Conservation (phyloP, 495 filamentous ascomycete species). For the Penicillium argentinense region DNA sequence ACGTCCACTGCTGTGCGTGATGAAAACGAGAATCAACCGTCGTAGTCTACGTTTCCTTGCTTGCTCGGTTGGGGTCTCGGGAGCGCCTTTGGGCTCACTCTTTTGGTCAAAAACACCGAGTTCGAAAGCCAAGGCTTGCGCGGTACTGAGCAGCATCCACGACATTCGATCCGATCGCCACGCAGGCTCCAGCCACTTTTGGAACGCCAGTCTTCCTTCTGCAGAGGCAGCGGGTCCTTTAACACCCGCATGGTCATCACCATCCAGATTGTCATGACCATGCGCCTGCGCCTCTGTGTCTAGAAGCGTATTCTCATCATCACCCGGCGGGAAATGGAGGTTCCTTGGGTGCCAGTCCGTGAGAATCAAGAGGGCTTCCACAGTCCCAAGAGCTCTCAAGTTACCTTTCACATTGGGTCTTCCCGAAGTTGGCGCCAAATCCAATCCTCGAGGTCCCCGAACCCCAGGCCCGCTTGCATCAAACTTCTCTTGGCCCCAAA, state of each 20-base stretch:
- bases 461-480: conserved; percentile 83
- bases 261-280: conserved; percentile 33
- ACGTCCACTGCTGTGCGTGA: conserved; percentile 87
- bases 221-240: conserved; percentile 50
- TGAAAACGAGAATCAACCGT: conserved; percentile 80
- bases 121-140: conserved; percentile 86
- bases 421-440: conserved; percentile 60
- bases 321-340: conserved; percentile 90
- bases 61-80: conserved; percentile 64
- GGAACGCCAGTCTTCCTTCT: conserved; percentile 64
- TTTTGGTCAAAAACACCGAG: conserved; percentile 91
- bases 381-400: conserved; percentile 84
- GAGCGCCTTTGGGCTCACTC: conserved; percentile 46
- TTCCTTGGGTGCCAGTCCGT: conserved; percentile 97
- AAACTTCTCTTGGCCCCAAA: conserved; percentile 95
- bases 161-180: conserved; percentile 97
- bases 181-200: conserved; percentile 95
- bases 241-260: conserved; percentile 36
- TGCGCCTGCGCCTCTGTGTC: conserved; percentile 47
- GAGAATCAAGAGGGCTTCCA: conserved; percentile 88
- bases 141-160: conserved; percentile 95
- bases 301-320: conserved; percentile 66
- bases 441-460: conserved; percentile 59
- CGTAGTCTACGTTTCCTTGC: conserved; percentile 79
- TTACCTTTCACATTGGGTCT: conserved; percentile 61